Evolutionary conservation across 2,329 filamentous ascomycete genomes (phyloP), one percentile per base, ranked within the genome.

Genomic region (Curvularia lunata): DNA sequence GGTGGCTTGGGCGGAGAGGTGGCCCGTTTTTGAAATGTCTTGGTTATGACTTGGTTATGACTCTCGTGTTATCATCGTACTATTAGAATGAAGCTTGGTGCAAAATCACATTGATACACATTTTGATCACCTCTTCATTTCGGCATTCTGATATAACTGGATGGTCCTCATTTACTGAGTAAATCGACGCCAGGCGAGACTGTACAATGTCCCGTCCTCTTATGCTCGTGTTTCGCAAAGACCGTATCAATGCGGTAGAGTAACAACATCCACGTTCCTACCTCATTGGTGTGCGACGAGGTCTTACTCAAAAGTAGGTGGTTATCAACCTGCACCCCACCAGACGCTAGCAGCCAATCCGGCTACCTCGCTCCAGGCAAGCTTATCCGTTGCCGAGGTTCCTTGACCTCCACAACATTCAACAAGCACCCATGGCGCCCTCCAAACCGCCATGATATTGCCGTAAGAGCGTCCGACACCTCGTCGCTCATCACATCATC

Each of bases 371-470:
- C 13, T 40, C 27, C 21, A 49, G 34, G 38, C 27, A 52, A 58
- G 48, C 52, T 58, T 51, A 49, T 58, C 57, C 52, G 61, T 62
- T 68, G 65, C 67, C 67, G 67, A 69, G 67, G 67, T 69, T 46
- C 58, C 58, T 61, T 25, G 48, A 60, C 50, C 48, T 56, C 43
- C 52, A 56, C 56, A 48, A 62, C 56, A 48, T 41, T 48, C 40
- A 49, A 49, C 32, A 45, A 45, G 32, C 50, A 56, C 34, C 52
- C 46, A 69, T 66, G 65, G 51, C 52, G 40, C 52, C 25, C 32
- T 64, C 58, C 56, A 56, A 51, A 49, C 62, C 64, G 34, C 66
- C 64, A 54, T 67, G 66, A 68, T 43, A 57, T 28, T 51, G 48
- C 40, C 23, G 23, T 40, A 58, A 53, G 38, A 32, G 54, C 47